Percentiles rank a stretch among this genome's conserved stretches.
Evolutionary conservation across 1,139 yeast species (phyloP).

Genomic region (Yamadazyma aaseri): DNA sequence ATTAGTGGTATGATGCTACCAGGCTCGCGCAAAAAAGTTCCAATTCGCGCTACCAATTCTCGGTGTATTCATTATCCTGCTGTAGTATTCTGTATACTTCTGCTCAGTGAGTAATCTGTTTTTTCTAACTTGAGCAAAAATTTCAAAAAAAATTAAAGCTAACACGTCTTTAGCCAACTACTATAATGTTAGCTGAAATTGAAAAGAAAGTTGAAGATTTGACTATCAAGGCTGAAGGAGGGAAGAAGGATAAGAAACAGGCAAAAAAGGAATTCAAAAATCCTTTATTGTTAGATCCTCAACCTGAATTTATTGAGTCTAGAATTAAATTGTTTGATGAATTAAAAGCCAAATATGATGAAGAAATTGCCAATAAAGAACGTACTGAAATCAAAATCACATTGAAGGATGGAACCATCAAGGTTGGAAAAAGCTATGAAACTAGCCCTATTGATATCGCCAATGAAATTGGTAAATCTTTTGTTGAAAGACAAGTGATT

Average conservation of each 20-base stretch:
- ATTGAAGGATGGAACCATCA: conserved; percentile 79
- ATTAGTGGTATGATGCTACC: no score
- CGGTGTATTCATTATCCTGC: no score
- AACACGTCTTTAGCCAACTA: conserved; percentile 2
- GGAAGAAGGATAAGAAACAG: conserved; percentile 20
- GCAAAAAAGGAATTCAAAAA: conserved; percentile 31
- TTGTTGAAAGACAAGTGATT: conserved; percentile 79
- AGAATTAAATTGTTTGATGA: conserved; percentile 79
- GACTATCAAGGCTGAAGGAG: conserved; percentile 34
- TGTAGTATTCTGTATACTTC: no score
- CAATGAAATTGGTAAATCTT: conserved; percentile 77
- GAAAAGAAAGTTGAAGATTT: conserved; percentile 23
- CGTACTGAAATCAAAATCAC: conserved; percentile 69
- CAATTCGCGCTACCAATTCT: no score
- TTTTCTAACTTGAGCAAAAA: neutral
- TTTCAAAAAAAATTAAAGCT: conserved; percentile 1
- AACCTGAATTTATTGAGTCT: conserved; percentile 77
- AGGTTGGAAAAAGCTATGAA: conserved; percentile 82
- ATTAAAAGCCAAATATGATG: conserved; percentile 77
- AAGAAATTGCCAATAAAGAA: conserved; percentile 59
- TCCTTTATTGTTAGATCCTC: conserved; percentile 62
- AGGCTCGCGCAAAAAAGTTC: no score
- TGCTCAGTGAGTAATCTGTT: conserved; percentile 2
- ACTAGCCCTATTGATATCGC: conserved; percentile 91
- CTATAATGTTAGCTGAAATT: conserved; percentile 11